Evolutionary conservation across 2,329 filamentous ascomycete genomes (phyloP).

Genomic region (Venturia effusa): DNA sequence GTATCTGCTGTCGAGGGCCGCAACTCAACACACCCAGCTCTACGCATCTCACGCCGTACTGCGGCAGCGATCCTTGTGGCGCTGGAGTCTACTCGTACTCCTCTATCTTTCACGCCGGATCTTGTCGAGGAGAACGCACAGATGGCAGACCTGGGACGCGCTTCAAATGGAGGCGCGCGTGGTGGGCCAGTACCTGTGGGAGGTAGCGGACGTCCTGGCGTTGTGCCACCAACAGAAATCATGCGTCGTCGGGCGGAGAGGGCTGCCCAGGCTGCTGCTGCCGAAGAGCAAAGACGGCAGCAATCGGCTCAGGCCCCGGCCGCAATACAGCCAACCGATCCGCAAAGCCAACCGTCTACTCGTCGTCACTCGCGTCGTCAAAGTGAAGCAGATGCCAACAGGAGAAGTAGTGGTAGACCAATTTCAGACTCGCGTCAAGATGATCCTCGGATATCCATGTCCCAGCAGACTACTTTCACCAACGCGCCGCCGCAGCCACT

Average conservation of each 20-base stretch:
- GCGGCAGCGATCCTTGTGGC: constrained; percentile 86
- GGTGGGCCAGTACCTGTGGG: constrained; percentile 37
- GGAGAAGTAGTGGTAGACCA: constrained; percentile 2
- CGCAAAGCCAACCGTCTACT: constrained; percentile 1
- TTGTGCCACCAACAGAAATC: constrained; percentile 79
- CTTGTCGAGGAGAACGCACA: constrained; percentile 76
- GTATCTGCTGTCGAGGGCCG: constrained; percentile 20
- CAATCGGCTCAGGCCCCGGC: constrained; percentile 31
- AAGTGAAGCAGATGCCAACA: neutral
- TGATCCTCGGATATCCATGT: neutral
- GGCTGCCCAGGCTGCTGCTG: constrained; percentile 56
- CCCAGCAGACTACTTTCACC: neutral
- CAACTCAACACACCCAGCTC: constrained; percentile 41
- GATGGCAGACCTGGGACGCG: constrained; percentile 67
- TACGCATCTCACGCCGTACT: constrained; percentile 69
- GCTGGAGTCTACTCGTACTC: constrained; percentile 76
- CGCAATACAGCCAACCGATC: constrained; percentile 40
- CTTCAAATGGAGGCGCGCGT: constrained; percentile 44
- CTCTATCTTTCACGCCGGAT: constrained; percentile 74
- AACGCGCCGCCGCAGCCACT: neutral
- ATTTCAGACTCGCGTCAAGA: neutral
- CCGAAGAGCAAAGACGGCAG: constrained; percentile 30
- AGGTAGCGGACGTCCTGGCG: constrained; percentile 32
- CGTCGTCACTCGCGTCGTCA: neutral
- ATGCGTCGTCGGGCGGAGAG: constrained; percentile 78